Evolutionary conservation across 495 filamentous ascomycete genomes (phyloP).

Genomic region (Penicillium malachiteum): DNA sequence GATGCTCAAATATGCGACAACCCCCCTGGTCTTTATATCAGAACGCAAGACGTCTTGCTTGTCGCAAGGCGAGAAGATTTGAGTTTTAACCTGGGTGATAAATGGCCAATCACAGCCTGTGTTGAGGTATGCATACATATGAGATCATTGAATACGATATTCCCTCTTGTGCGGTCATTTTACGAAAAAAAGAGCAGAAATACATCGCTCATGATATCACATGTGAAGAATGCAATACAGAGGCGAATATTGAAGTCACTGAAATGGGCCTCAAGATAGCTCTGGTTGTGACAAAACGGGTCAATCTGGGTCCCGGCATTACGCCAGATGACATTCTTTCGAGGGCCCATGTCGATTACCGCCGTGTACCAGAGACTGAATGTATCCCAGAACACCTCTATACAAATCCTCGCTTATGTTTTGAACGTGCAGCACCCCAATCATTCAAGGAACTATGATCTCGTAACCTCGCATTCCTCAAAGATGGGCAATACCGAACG

Average conservation of each 20-base stretch:
- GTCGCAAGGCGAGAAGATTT: not conserved
- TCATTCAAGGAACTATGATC: constrained; percentile 6
- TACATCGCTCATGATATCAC: not conserved
- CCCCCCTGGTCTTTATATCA: not conserved
- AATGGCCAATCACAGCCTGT: not conserved
- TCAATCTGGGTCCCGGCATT: not conserved
- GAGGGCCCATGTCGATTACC: not conserved
- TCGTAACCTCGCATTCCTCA: constrained; percentile 9
- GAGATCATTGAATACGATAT: not conserved
- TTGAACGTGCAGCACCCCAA: constrained; percentile 1
- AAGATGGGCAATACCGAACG: constrained; percentile 4
- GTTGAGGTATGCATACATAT: no score
- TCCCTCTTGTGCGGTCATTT: not conserved
- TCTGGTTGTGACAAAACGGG: not conserved
- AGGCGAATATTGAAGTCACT: not conserved
- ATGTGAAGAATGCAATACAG: not conserved
- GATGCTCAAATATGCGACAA: not conserved
- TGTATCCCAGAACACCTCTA: not conserved
- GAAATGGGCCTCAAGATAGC: not conserved
- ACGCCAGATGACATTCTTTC: not conserved
- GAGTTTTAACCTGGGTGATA: not conserved
- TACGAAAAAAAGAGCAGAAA: not conserved
- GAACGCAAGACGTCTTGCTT: not conserved
- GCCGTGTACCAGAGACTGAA: not conserved
- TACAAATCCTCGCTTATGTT: not conserved